Evolutionary conservation across 2,329 filamentous ascomycete genomes (phyloP).

Genomic region (Ophiostoma pallidulum): DNA sequence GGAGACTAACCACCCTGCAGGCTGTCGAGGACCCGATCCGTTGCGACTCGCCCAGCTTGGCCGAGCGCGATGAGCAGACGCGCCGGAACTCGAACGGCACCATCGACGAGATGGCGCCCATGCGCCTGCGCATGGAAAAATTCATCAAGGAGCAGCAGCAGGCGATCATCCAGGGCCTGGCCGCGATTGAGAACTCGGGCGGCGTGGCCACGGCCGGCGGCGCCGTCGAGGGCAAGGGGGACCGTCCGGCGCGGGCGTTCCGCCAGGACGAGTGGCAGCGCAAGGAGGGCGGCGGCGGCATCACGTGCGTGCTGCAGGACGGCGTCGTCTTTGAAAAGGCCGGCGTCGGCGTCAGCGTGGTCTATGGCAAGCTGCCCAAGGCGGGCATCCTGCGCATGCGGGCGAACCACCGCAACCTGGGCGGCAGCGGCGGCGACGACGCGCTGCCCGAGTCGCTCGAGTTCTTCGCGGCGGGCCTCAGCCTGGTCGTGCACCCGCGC

Average conservation of each 20-base stretch:
- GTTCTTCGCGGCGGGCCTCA: slow-evolving; percentile 92
- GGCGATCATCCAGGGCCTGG: slow-evolving; percentile 73
- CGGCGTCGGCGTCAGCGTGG: slow-evolving; percentile 87
- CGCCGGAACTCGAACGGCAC: slow-evolving; percentile 60
- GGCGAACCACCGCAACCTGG: slow-evolving; percentile 86
- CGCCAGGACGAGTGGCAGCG: slow-evolving; percentile 78
- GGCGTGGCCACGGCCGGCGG: slow-evolving; percentile 11
- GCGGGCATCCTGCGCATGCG: slow-evolving; percentile 88
- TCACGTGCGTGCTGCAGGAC: slow-evolving; percentile 89
- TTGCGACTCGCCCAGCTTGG: slow-evolving; percentile 61
- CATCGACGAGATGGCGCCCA: slow-evolving; percentile 73
- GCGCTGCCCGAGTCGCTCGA: slow-evolving; percentile 61
- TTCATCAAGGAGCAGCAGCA: slow-evolving; percentile 91
- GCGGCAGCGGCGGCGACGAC: slow-evolving; percentile 39
- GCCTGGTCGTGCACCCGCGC: slow-evolving; percentile 82
- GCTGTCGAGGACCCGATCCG: slow-evolving; percentile 32
- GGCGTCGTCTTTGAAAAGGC: slow-evolving; percentile 97
- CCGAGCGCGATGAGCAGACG: slow-evolving; percentile 70
- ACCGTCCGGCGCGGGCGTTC: slow-evolving; percentile 46
- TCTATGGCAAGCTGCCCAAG: slow-evolving; percentile 83
- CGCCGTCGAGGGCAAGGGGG: slow-evolving; percentile 29
- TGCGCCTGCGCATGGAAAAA: slow-evolving; percentile 96
- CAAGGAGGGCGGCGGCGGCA: slow-evolving; percentile 81
- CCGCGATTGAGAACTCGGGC: slow-evolving; percentile 44
- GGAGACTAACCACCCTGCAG: slow-evolving; percentile 23